Conservation (phyloP, 208 protist genomes). For the Strigomonas culicis region DNA sequence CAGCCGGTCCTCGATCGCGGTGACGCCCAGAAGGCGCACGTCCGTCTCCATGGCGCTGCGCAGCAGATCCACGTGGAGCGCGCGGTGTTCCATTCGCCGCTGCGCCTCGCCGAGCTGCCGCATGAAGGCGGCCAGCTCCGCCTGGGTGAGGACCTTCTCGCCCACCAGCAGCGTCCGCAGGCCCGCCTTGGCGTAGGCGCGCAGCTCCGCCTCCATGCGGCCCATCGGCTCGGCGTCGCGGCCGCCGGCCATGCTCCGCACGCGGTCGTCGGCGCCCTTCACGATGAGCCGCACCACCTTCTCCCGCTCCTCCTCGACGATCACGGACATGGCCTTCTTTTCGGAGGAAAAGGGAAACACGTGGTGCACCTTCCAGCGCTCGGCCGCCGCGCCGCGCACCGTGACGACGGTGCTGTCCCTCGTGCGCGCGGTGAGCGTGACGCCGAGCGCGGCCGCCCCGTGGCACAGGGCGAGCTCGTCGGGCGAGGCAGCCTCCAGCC, state of each 20-base stretch:
- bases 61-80: slow-evolving; percentile 43
- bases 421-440: slow-evolving; percentile 40
- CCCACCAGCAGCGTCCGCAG: slow-evolving; percentile 81
- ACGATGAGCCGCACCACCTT: slow-evolving; percentile 51
- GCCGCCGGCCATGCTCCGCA: slow-evolving; percentile 36
- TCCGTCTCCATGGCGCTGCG: slow-evolving; percentile 75
- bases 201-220: slow-evolving; percentile 27
- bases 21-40: slow-evolving; percentile 89
- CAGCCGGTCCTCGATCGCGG: slow-evolving; percentile 97
- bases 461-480: slow-evolving; percentile 93
- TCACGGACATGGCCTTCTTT: slow-evolving; percentile 83
- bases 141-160: slow-evolving; percentile 35
- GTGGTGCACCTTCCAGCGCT: slow-evolving; percentile 70
- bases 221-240: slow-evolving; percentile 5
- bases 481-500: slow-evolving; percentile 89
- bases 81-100: slow-evolving; percentile 29
- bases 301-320: slow-evolving; percentile 48
- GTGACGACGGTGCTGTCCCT: slow-evolving; percentile 3
- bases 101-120: slow-evolving; percentile 24
- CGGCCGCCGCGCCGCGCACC: not conserved
- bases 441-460: slow-evolving; percentile 55
- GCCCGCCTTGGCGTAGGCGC: slow-evolving; percentile 54
- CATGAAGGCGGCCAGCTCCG: slow-evolving; percentile 41
- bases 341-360: slow-evolving; percentile 86
- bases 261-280: slow-evolving; percentile 89